Conservation (phyloP, 2,329 filamentous ascomycete genomes). For the Diaporthe vaccinii region DNA sequence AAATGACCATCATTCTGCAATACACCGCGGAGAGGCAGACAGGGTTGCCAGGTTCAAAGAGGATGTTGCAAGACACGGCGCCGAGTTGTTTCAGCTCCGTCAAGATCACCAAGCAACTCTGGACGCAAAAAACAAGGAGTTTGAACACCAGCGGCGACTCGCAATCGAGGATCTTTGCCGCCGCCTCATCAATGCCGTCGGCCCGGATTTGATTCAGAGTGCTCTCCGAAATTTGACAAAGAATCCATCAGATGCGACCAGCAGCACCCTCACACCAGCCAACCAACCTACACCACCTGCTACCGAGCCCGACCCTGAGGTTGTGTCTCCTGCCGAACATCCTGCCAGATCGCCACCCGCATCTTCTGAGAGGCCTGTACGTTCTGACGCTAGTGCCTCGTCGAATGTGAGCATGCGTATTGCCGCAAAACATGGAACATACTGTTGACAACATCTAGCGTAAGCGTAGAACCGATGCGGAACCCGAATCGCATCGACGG, state of each 20-base stretch:
- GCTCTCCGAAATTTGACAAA: neutral
- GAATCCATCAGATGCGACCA: neutral
- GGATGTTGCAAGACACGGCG: neutral
- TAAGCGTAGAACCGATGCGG: slow-evolving; percentile 6
- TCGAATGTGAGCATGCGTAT: neutral
- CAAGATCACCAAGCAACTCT: neutral
- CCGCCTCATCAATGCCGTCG: neutral
- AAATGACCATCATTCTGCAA: neutral
- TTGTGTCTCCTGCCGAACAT: slow-evolving; percentile 6
- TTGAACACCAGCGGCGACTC: neutral
- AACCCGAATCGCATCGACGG: slow-evolving; percentile 5
- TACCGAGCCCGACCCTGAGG: neutral
- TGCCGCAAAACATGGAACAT: neutral
- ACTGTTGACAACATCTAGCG: slow-evolving; percentile 15
- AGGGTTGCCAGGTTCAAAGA: neutral
- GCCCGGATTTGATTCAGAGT: neutral
- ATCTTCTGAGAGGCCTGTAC: neutral
- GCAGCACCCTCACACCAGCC: neutral
- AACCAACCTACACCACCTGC: slow-evolving; percentile 10
- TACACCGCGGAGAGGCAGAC: neutral
- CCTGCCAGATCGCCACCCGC: neutral
- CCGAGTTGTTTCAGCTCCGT: neutral
- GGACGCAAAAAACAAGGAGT: neutral
- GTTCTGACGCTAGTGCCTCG: neutral
- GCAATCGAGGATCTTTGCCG: neutral